A percentile compares a stretch with the other conserved stretches of the same genome.
phyloP scores from a whole-genome alignment of 257 asterid species.

The Nicotiana undulata region DNA sequence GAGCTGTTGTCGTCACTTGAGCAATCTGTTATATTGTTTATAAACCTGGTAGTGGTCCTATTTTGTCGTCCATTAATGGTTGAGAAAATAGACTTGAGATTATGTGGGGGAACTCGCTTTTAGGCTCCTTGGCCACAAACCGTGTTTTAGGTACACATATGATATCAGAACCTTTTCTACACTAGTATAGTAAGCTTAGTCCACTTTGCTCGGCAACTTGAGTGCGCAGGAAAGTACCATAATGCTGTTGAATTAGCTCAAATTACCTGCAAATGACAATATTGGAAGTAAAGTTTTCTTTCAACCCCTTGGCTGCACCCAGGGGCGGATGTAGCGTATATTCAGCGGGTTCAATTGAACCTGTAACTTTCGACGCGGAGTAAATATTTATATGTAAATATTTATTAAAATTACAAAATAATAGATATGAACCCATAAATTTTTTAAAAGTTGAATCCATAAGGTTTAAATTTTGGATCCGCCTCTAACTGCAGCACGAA shows the following conservation, averaged over 20 bases:
- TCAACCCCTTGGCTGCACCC: not conserved
- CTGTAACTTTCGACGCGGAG: too few relatives aligned
- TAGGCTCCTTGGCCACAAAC: not conserved
- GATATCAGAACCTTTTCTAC: not conserved
- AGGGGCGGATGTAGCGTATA: too few relatives aligned
- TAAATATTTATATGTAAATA: too few relatives aligned
- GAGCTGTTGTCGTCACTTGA: not conserved
- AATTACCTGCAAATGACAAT: not conserved
- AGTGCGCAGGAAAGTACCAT: not conserved
- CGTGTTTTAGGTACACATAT: not conserved
- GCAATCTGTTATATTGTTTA: not conserved
- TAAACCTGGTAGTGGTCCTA: not conserved
- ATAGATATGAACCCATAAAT: too few relatives aligned
- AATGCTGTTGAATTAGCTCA: not conserved
- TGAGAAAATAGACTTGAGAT: not conserved
- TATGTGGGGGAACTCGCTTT: not conserved
- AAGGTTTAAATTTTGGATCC: too few relatives aligned
- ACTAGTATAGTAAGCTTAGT: not conserved
- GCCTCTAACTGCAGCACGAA: too few relatives aligned
- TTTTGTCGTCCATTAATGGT: not conserved
- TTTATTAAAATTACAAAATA: too few relatives aligned
- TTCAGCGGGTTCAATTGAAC: too few relatives aligned
- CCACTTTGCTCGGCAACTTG: not conserved
- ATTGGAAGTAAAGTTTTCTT: not conserved
- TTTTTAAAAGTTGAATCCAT: too few relatives aligned